Evolutionary conservation across 2,329 filamentous ascomycete species (phyloP).

Genomic region (Aureobasidium sp.): DNA sequence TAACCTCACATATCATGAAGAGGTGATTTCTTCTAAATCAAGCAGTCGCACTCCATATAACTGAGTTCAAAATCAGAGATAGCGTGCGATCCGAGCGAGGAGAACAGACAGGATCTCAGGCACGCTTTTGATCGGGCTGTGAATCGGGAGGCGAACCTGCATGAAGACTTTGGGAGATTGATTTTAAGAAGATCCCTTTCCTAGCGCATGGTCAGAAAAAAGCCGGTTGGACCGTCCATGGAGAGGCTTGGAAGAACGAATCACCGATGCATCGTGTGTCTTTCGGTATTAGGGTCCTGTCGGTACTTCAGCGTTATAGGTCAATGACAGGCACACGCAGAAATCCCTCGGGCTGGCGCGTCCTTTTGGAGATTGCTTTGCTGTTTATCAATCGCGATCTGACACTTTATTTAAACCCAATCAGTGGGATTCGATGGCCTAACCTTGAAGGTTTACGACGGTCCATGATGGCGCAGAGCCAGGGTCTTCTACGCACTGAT

Average conservation of each 20-base stretch:
- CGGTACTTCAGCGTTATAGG: not conserved
- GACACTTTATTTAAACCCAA: not conserved
- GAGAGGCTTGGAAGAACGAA: not conserved
- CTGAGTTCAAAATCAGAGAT: not conserved
- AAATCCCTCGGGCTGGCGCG: not conserved
- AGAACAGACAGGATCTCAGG: not conserved
- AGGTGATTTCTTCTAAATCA: not conserved
- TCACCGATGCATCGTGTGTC: constrained; percentile 6
- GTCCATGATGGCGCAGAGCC: not conserved
- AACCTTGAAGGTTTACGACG: not conserved
- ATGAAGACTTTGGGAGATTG: not conserved
- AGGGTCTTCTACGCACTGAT: constrained; percentile 5
- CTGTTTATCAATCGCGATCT: not conserved
- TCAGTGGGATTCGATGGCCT: not conserved
- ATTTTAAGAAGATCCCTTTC: not conserved
- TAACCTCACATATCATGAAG: not conserved
- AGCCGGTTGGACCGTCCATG: too few species aligned
- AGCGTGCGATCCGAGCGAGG: not conserved
- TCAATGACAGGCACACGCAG: not conserved
- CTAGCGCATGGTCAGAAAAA: not conserved
- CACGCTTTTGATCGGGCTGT: not conserved
- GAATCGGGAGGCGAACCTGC: not conserved
- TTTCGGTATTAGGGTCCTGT: not conserved
- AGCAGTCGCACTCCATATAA: not conserved
- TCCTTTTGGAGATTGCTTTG: not conserved